phyloP scores from a whole-genome alignment of 1,284 basidiomycete species.

The Amylostereum areolatum region DNA sequence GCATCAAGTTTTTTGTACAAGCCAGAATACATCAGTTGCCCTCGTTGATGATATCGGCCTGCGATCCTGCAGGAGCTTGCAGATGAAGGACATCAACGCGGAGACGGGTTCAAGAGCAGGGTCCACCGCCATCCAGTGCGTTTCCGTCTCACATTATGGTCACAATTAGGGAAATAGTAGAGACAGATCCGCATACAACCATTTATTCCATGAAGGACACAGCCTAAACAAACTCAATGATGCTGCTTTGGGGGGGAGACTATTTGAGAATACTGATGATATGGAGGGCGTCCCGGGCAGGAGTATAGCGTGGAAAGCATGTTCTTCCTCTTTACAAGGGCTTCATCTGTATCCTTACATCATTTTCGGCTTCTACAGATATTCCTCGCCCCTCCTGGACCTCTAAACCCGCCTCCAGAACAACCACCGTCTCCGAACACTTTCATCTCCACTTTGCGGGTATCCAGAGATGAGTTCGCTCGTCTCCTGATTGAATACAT shows the following conservation, averaged over 20 bases:
- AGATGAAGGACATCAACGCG: too few relatives aligned
- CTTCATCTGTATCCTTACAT: conserved; percentile 2
- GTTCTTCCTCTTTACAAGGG: conserved; percentile 6
- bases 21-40: too few relatives aligned
- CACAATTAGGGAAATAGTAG: not conserved
- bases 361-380: conserved; percentile 33
- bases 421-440: conserved; percentile 34
- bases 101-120: too few relatives aligned
- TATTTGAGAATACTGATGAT: conserved; percentile 39
- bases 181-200: conserved; percentile 51
- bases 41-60: too few relatives aligned
- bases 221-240: conserved; percentile 62
- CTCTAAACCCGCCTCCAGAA: conserved; percentile 44
- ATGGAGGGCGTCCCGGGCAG: conserved; percentile 51
- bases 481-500: conserved; percentile 54
- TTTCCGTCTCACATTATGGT: too few relatives aligned
- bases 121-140: too few relatives aligned
- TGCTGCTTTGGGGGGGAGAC: conserved; percentile 50
- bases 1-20: too few relatives aligned
- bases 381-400: conserved; percentile 53
- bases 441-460: conserved; percentile 36
- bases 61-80: too few relatives aligned
- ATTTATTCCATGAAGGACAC: conserved; percentile 50
- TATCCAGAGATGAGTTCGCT: conserved; percentile 46
- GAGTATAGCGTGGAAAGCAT: conserved; percentile 74